Percentiles rank a stretch among this genome's conserved stretches.
Conservation (phyloP, 164 flowering plant genomes). For the Aristolochia fimbriata region DNA sequence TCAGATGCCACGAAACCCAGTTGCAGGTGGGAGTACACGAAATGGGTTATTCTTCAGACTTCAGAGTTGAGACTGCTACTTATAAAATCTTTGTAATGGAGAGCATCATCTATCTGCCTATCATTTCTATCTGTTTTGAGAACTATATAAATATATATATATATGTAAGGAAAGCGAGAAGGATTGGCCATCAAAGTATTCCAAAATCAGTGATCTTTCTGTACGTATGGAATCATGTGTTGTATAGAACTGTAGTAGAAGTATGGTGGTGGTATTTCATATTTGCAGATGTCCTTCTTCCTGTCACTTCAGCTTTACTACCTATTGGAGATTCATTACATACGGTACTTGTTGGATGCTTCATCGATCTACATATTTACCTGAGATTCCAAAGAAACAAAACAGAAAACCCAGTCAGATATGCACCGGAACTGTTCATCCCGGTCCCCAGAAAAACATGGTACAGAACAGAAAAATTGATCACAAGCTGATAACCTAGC, state of each 20-base stretch:
- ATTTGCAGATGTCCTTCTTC: background rate
- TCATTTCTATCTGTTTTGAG: background rate
- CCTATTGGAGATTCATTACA: background rate
- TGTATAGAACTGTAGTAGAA: conserved; percentile 7
- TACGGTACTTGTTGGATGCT: too few species aligned
- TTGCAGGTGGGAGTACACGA: background rate
- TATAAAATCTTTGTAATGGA: background rate
- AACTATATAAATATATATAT: background rate
- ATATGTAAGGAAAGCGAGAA: background rate
- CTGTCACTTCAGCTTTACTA: conserved; percentile 6
- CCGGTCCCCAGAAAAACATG: background rate
- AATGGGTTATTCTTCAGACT: background rate
- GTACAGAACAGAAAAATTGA: background rate
- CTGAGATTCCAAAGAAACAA: conserved; percentile 1
- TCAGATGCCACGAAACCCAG: background rate
- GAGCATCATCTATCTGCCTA: background rate
- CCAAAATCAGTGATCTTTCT: conserved; percentile 11
- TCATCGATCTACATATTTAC: background rate
- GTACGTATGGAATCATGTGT: conserved; percentile 9
- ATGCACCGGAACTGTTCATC: background rate
- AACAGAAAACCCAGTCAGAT: background rate
- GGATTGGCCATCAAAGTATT: background rate
- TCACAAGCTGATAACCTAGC: background rate
- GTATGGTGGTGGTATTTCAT: conserved; percentile 3
- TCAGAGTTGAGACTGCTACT: background rate